Evolutionary conservation across 129 eudicot genomes (phyloP).

Genomic region (Lonicera japonica): DNA sequence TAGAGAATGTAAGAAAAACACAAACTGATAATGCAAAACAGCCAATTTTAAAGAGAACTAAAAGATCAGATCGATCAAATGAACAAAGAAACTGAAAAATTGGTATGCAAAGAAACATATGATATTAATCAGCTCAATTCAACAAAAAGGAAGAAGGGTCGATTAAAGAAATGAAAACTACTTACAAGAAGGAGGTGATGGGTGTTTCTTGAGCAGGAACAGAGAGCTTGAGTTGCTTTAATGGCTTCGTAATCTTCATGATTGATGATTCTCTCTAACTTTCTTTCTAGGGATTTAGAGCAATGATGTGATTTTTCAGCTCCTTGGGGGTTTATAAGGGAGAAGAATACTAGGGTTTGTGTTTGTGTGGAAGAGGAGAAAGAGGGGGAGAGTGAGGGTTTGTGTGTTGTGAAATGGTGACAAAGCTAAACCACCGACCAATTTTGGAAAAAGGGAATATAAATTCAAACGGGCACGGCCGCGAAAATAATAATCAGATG

Average conservation of each 20-base stretch:
- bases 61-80: not conserved
- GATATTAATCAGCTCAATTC: no score
- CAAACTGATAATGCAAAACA: not conserved
- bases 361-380: conserved; percentile 11
- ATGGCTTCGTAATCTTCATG: conserved; percentile 77
- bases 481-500: no score
- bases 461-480: conserved; percentile 31
- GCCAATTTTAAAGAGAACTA: not conserved
- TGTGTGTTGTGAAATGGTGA: conserved; percentile 12
- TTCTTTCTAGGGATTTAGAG: conserved; percentile 15
- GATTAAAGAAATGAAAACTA: not conserved
- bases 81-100: no score
- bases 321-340: conserved; percentile 7
- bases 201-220: conserved; percentile 88
- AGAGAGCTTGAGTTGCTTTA: conserved; percentile 90
- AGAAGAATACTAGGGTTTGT: not conserved
- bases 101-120: no score
- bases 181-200: conserved; percentile 73
- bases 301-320: not conserved
- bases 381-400: not conserved
- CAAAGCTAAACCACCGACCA: conserved; percentile 17
- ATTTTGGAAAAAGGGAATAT: not conserved
- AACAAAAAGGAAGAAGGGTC: no score
- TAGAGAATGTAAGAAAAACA: not conserved
- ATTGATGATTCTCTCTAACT: no score